These are phyloP conservation scores for Diaporthe aspalathi DNA, from an alignment of 2,329 filamentous ascomycete species.

Conservation along the genomic window DNA sequence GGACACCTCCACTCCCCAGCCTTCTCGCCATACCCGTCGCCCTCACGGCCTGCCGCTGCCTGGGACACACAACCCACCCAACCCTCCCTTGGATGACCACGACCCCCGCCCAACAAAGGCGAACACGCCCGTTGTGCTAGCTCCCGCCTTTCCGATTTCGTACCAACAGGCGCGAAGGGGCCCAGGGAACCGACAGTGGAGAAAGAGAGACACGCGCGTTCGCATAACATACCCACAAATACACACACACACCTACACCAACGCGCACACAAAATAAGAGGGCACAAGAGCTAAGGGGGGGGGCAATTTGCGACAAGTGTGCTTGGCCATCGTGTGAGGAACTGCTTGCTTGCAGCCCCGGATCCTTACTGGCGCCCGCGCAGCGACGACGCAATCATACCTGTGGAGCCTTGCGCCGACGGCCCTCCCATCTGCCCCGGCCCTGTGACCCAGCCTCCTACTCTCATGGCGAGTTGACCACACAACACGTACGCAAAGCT, in stretches of 20 bases:
- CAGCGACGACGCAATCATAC: background rate
- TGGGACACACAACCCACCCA: conserved; percentile 28
- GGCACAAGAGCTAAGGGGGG: conserved; percentile 26
- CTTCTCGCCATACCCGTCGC: conserved; percentile 31
- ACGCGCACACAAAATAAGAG: background rate
- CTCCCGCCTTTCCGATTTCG: conserved; percentile 2
- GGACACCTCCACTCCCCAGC: conserved; percentile 37
- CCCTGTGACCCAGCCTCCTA: conserved; percentile 27
- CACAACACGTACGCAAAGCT: conserved; percentile 45
- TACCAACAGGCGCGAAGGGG: conserved; percentile 28
- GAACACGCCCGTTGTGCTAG: conserved; percentile 11
- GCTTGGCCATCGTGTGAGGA: background rate
- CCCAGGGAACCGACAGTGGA: conserved; percentile 7
- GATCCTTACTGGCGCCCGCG: conserved; percentile 2
- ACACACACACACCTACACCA: conserved; percentile 3
- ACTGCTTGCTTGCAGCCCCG: background rate
- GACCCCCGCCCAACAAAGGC: conserved; percentile 27
- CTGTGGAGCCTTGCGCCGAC: conserved; percentile 29
- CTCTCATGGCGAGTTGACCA: conserved; percentile 49
- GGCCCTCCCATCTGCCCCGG: conserved; percentile 27
- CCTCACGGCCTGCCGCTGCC: conserved; percentile 22
- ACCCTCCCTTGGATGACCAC: conserved; percentile 29
- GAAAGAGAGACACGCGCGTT: background rate
- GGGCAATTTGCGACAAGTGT: background rate
- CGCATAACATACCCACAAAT: background rate